Base-by-base conservation (phyloP, 495 filamentous ascomycete genomes). In the Jackrogersella minutella region DNA sequence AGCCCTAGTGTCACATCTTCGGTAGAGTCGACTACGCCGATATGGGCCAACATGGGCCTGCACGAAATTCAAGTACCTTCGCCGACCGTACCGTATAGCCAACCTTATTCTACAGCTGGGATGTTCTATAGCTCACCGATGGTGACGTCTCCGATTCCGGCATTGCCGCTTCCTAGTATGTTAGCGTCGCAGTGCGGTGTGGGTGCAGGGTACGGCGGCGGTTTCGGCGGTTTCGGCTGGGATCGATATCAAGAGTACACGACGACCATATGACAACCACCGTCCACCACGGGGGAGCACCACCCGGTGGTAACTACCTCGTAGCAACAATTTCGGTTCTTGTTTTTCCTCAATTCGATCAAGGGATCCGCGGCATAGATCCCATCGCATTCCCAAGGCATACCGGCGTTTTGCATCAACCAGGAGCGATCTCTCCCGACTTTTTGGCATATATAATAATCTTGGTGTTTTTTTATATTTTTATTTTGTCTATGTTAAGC, bases 161-260 rank as follows among this genome's bases (percentile, higher is more conserved):
- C 86, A 11, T 87, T 97, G 19, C 92, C 93, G 44, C 83, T 99
- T 30, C 94, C 95, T 16, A 98, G 95, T 80, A 90, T 92, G 86
- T 84, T 98, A 49, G 85, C 91, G 61, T 85, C 85, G 72, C 91
- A 92, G 76, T 99, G 95, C 80, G 90, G 92, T 72, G 86, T 87
- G 57, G 87, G 87, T 76, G 76, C 84, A 62, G 41, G n/a, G n/a
- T n/a, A n/a, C n/a, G n/a, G 26, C 7, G 26, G 3, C 7, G 91
- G 91, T 13, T 93, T 90, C 77, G 87, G 87, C 69, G 82, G 85
- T 51, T 92, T 92, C 74, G 89, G 85, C 60, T 97, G 95, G 93
- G 89, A 89, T 70, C 79, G 83, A 58, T 88, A 84, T 68, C 83
- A 86, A 62, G 86, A 88, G 59, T 87, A 85, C 72, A 78, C 84